Evolutionary conservation across 1,284 basidiomycete genomes (phyloP).

Genomic region (Puccinia novopanici): DNA sequence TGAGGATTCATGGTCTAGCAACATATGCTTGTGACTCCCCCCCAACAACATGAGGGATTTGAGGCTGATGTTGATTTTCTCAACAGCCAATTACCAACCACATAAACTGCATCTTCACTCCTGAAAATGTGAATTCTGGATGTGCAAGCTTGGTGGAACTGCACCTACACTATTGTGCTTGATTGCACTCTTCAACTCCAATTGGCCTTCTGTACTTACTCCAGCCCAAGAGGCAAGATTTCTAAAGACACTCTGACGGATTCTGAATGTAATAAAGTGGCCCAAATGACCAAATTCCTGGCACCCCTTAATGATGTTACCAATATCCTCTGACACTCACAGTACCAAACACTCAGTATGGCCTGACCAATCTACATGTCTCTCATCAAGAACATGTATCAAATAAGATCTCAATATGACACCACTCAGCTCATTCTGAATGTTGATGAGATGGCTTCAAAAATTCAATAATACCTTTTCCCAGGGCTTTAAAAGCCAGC

Average conservation of each 20-base stretch:
- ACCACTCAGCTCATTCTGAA: not conserved
- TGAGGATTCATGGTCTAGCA: not conserved
- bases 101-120: too few species aligned
- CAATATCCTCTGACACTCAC: slow-evolving; percentile 12
- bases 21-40: not conserved
- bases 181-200: not conserved
- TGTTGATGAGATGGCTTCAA: not conserved
- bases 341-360: slow-evolving; percentile 26
- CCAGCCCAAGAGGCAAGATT: not conserved
- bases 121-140: not conserved
- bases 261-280: not conserved
- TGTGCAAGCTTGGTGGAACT: too few species aligned
- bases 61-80: not conserved
- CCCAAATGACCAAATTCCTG: too few species aligned
- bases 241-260: not conserved
- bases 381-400: not conserved
- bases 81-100: too few species aligned
- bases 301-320: slow-evolving; percentile 18
- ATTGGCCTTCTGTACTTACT: not conserved
- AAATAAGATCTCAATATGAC: not conserved
- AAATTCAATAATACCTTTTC: not conserved
- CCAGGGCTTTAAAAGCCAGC: not conserved
- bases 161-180: not conserved
- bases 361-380: slow-evolving; percentile 22
- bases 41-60: not conserved